phyloP scores from a whole-genome alignment of 306 rosid genomes.

The Malus domestica region DNA sequence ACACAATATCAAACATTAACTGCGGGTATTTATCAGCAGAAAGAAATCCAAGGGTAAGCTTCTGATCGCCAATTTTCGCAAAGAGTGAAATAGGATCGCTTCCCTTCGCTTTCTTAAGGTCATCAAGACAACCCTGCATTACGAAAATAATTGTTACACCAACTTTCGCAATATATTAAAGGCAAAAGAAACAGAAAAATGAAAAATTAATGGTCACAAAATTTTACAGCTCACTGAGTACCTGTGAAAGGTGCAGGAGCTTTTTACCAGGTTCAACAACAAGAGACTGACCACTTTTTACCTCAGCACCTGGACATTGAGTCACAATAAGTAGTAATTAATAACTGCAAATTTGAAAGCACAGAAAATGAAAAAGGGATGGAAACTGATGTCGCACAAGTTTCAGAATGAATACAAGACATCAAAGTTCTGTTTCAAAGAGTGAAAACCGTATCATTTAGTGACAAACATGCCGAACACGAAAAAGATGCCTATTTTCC shows the following conservation, averaged over 20 bases:
- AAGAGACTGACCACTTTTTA: constrained; percentile 37
- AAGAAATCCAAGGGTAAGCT: constrained; percentile 52
- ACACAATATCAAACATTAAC: constrained; percentile 49
- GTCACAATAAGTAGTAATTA: background rate
- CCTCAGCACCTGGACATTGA: constrained; percentile 38
- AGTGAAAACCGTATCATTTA: background rate
- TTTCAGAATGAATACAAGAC: background rate
- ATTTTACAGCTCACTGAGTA: constrained; percentile 10
- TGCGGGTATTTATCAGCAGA: constrained; percentile 52
- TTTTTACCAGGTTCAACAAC: constrained; percentile 29
- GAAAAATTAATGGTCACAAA: background rate
- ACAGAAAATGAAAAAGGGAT: background rate
- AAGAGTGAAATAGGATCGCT: constrained; percentile 40
- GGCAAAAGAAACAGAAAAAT: background rate
- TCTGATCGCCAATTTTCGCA: constrained; percentile 41
- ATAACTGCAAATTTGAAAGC: background rate
- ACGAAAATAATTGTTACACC: background rate
- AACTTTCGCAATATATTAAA: background rate
- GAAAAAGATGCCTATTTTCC: background rate
- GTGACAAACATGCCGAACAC: background rate
- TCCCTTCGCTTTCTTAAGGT: constrained; percentile 43
- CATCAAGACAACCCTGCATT: constrained; percentile 57
- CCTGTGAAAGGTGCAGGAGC: constrained; percentile 48
- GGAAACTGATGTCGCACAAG: background rate
- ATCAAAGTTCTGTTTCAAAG: background rate